phyloP scores from a whole-genome alignment of 805 yeast genomes.

The Starmerella riodocensis region DNA sequence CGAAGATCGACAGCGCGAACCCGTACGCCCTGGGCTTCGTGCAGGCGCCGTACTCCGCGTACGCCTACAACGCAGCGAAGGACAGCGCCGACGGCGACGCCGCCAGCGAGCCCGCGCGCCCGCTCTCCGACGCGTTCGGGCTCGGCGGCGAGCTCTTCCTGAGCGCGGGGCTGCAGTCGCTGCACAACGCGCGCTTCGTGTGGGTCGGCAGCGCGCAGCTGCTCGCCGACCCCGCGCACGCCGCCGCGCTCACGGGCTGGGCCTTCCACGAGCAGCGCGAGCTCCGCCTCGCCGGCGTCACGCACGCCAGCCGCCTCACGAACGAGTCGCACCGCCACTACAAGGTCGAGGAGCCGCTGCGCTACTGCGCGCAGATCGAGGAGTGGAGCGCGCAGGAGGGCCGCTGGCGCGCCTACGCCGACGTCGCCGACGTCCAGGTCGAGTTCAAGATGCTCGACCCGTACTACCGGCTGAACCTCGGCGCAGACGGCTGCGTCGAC shows the following conservation, averaged over 20 bases:
- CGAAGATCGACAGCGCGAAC: constrained; percentile 12
- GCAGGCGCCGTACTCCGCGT: constrained; percentile 19
- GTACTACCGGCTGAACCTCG: constrained; percentile 66
- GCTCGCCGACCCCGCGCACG: constrained; percentile 32
- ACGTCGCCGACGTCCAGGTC: constrained; percentile 56
- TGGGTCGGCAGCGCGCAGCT: constrained; percentile 68
- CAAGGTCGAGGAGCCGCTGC: constrained; percentile 60
- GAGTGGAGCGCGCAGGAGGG: constrained; percentile 31
- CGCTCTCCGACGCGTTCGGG: constrained; percentile 14
- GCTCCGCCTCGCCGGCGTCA: constrained; percentile 44
- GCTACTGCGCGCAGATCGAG: constrained; percentile 36
- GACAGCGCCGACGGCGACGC: constrained; percentile 10
- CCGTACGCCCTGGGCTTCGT: constrained; percentile 17
- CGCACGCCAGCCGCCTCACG: constrained; percentile 39
- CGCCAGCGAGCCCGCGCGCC: constrained; percentile 1
- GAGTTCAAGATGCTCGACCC: constrained; percentile 89
- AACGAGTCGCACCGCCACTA: constrained; percentile 34
- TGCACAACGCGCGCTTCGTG: constrained; percentile 53
- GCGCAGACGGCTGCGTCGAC: constrained; percentile 28
- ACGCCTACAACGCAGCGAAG: constrained; percentile 18
- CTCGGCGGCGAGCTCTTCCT: constrained; percentile 16
- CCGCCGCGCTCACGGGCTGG: constrained; percentile 42
- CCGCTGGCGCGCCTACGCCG: constrained; percentile 58
- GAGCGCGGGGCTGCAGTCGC: constrained; percentile 66
- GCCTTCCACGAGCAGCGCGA: constrained; percentile 49